A percentile compares a stretch with the other conserved stretches of the same genome.
Conservation (phyloP, 192 early-diverging fungal genomes). For the Backusella mclennaniae region DNA sequence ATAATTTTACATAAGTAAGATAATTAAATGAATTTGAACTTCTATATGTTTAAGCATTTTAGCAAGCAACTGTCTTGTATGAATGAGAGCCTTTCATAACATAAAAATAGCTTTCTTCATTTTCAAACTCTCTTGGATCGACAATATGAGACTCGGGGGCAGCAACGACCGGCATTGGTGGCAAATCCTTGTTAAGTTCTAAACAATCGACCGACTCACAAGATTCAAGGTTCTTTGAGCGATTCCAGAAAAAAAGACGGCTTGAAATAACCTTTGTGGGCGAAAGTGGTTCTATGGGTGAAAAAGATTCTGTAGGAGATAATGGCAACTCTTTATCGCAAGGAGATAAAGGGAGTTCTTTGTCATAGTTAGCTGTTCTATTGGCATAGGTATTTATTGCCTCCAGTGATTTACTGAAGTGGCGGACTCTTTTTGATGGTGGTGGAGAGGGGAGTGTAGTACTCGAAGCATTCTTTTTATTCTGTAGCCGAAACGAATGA, state of each 20-base stretch:
- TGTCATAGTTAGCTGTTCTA: not conserved
- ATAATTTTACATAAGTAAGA: not conserved
- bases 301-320: not conserved
- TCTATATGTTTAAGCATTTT: not conserved
- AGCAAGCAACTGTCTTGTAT: not conserved
- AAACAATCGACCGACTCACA: not conserved
- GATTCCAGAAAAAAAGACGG: not conserved
- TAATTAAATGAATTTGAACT: not conserved
- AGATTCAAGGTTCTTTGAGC: not conserved
- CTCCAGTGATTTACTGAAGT: not conserved
- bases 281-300: not conserved
- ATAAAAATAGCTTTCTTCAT: not conserved
- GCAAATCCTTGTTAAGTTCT: not conserved
- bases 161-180: not conserved
- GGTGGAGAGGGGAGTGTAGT: not conserved
- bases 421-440: not conserved
- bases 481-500: not conserved
- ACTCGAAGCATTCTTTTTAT: constrained; percentile 3
- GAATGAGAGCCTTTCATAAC: not conserved
- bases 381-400: not conserved
- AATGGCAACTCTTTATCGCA: not conserved
- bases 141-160: not conserved
- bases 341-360: not conserved
- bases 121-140: not conserved
- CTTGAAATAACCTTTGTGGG: not conserved